These are phyloP conservation scores for Gloeophyllum trabeum DNA, from an alignment of 768 basidiomycete species.

Conservation along the genomic window DNA sequence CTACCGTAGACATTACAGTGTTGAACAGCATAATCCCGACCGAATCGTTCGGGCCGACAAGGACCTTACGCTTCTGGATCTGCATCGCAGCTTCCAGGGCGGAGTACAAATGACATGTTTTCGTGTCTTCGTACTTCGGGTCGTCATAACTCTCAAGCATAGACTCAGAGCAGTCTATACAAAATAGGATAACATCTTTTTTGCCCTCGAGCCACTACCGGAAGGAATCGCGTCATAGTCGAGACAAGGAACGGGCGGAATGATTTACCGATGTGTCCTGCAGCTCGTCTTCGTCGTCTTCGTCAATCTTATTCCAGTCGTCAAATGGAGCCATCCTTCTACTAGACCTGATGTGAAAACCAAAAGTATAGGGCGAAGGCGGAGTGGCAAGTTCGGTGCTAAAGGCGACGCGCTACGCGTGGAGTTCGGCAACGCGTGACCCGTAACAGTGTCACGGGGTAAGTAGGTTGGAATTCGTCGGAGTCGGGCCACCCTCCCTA, in stretches of 20 bases:
- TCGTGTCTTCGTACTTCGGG: slow-evolving; percentile 48
- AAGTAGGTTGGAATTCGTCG: no score
- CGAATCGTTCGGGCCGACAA: slow-evolving; percentile 79
- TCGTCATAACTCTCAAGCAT: slow-evolving; percentile 73
- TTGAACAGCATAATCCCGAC: slow-evolving; percentile 92
- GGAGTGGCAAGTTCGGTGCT: neutral
- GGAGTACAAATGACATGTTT: slow-evolving; percentile 67
- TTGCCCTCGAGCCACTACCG: slow-evolving; percentile 57
- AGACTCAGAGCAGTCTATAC: slow-evolving; percentile 86
- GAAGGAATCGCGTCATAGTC: slow-evolving; percentile 3
- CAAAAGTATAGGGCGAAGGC: neutral
- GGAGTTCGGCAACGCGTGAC: no score
- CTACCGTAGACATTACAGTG: slow-evolving; percentile 76
- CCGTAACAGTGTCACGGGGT: no score
- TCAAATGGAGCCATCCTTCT: slow-evolving; percentile 55
- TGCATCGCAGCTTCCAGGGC: slow-evolving; percentile 79
- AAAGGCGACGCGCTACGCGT: neutral
- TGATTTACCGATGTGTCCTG: slow-evolving; percentile 51
- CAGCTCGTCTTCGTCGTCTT: slow-evolving; percentile 76
- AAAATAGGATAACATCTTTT: slow-evolving; percentile 86
- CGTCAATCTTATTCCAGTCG: slow-evolving; percentile 71
- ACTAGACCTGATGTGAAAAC: no score
- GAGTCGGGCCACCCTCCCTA: no score
- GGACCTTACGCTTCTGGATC: slow-evolving; percentile 83
- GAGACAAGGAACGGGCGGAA: neutral